These are phyloP conservation scores for Ottelia alismoides DNA, from an alignment of 106 monocot genomes.

Conservation along the genomic window DNA sequence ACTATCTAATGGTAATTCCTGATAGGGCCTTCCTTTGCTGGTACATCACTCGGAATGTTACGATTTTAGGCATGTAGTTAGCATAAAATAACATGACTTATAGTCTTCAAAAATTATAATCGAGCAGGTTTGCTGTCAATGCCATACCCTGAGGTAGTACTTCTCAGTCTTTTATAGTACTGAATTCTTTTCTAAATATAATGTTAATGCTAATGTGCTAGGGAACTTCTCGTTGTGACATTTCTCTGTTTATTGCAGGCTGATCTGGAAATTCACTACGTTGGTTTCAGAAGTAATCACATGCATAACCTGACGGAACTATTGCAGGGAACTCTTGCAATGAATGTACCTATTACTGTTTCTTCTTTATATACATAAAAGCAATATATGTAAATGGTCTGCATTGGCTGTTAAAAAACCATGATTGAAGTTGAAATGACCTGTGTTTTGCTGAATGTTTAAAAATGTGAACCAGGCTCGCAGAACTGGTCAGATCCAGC, in stretches of 20 bases:
- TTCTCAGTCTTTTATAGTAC: no score
- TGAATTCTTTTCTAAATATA: no score
- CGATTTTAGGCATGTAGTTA: no score
- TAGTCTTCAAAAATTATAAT: no score
- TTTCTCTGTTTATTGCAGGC: conserved; percentile 34
- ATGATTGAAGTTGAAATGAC: not conserved
- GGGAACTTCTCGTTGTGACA: not conserved
- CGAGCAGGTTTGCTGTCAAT: no score
- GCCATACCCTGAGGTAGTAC: no score
- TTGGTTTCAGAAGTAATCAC: conserved; percentile 66
- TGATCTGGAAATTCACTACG: conserved; percentile 50
- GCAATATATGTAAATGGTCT: not conserved
- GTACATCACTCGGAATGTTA: no score
- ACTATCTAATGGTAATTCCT: no score
- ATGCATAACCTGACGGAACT: conserved; percentile 90
- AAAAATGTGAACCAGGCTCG: conserved; percentile 30
- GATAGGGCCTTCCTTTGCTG: no score
- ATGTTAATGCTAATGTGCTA: no score
- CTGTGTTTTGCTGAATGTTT: not conserved
- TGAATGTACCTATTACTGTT: conserved; percentile 35
- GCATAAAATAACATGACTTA: no score
- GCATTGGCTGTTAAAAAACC: not conserved
- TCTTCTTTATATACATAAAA: not conserved
- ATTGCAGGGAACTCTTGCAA: conserved; percentile 58
- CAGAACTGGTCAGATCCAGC: conserved; percentile 47